Evolutionary conservation across 805 yeast genomes (phyloP).

Genomic region (Nakazawaea wickerhamii): DNA sequence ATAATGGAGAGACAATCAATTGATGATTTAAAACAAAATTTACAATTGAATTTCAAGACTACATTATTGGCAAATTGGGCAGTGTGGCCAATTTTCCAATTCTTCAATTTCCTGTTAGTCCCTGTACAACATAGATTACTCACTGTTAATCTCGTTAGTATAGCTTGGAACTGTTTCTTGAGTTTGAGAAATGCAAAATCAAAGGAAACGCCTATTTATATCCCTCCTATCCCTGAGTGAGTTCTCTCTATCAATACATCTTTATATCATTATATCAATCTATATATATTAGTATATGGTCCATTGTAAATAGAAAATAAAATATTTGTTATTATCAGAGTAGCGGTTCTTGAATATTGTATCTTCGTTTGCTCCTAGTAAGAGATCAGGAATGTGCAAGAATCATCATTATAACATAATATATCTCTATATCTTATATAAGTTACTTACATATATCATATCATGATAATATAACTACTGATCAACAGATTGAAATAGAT

Average conservation of each 20-base stretch:
- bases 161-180: constrained; percentile 81
- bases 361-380: no score
- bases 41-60: constrained; percentile 51
- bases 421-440: no score
- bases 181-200: constrained; percentile 50
- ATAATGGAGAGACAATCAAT: constrained; percentile 50
- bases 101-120: constrained; percentile 66
- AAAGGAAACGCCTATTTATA: constrained; percentile 25
- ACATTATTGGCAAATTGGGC: constrained; percentile 74
- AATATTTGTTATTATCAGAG: no score
- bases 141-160: constrained; percentile 63
- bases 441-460: no score
- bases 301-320: no score
- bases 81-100: constrained; percentile 89
- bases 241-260: no score
- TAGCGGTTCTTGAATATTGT: constrained; percentile 21
- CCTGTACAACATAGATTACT: constrained; percentile 69
- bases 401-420: constrained; percentile 14
- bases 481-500: no score
- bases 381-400: constrained; percentile 4
- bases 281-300: no score
- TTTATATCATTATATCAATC: no score
- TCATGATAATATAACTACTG: no score
- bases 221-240: constrained; percentile 36
- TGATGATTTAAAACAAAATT: constrained; percentile 34